Percentiles rank a stretch among this genome's conserved stretches.
phyloP scores from a whole-genome alignment of 768 basidiomycete genomes.

The Hirschioporus abietinus region DNA sequence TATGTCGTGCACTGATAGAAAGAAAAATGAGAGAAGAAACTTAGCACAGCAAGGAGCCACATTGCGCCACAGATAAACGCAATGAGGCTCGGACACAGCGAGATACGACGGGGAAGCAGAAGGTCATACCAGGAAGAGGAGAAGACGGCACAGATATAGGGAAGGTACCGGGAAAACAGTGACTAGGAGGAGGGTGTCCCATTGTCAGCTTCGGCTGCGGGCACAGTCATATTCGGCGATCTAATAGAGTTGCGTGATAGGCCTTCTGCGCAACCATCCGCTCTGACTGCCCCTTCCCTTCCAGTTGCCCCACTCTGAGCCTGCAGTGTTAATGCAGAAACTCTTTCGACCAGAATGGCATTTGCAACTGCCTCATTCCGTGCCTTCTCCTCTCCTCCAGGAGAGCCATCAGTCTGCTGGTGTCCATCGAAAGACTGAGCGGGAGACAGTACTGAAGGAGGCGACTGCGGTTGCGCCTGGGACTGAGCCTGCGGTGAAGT shows the following conservation, averaged over 20 bases:
- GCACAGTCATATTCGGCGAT: neutral
- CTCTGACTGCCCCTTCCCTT: neutral
- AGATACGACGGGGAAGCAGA: neutral
- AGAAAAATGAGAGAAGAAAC: neutral
- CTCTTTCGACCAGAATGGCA: constrained; percentile 32
- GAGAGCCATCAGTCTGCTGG: constrained; percentile 12
- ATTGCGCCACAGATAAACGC: neutral
- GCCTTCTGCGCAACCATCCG: neutral
- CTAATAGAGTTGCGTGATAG: neutral
- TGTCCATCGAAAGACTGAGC: constrained; percentile 8
- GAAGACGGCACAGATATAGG: neutral
- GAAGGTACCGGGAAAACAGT: neutral
- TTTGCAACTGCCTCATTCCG: constrained; percentile 30
- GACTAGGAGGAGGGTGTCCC: neutral
- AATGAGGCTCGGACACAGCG: neutral
- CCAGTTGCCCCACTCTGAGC: too few species aligned
- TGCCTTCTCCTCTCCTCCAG: constrained; percentile 26
- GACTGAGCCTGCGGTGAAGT: neutral
- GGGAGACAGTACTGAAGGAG: neutral
- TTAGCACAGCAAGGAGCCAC: neutral
- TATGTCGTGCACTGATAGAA: neutral
- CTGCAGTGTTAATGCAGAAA: constrained; percentile 22
- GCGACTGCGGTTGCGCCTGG: constrained; percentile 3
- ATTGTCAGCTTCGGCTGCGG: neutral
- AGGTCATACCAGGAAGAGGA: neutral